Conservation (phyloP, 2,329 filamentous ascomycete genomes). For the Harringtonia aguacate region DNA sequence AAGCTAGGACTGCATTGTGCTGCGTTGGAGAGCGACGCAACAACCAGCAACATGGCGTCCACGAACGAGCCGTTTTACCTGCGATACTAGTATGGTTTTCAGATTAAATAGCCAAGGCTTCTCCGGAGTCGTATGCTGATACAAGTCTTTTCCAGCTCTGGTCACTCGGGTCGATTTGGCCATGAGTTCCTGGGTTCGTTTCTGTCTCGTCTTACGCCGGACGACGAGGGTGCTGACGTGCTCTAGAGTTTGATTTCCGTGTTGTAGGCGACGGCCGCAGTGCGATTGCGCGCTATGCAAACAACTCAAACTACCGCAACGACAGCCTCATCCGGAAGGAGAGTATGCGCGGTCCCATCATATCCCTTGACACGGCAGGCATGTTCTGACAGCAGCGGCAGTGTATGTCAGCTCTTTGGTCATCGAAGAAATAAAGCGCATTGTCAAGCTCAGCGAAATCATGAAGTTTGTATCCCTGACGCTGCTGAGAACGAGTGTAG, state of each 20-base stretch:
- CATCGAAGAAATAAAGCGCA: constrained; percentile 90
- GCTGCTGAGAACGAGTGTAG: too few relatives aligned
- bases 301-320: constrained; percentile 99
- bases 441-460: constrained; percentile 95
- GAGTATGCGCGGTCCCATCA: constrained; percentile 56
- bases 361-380: neutral
- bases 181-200: constrained; percentile 87
- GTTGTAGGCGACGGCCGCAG: constrained; percentile 87
- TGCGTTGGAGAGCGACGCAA: too few relatives aligned
- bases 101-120: neutral
- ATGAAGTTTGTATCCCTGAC: constrained; percentile 57
- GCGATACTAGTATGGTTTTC: constrained; percentile 75
- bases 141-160: constrained; percentile 53
- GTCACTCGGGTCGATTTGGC: constrained; percentile 92
- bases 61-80: constrained; percentile 83
- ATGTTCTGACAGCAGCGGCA: constrained; percentile 23
- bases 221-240: constrained; percentile 13
- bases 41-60: constrained; percentile 35
- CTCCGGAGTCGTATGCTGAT: too few relatives aligned
- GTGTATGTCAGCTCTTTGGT: constrained; percentile 93
- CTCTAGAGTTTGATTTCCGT: constrained; percentile 86
- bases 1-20: too few relatives aligned
- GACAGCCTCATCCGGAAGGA: constrained; percentile 98
- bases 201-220: neutral
- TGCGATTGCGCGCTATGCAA: constrained; percentile 90